Evolutionary conservation across 306 rosid genomes (phyloP).

Genomic region (Cucumis melo): DNA sequence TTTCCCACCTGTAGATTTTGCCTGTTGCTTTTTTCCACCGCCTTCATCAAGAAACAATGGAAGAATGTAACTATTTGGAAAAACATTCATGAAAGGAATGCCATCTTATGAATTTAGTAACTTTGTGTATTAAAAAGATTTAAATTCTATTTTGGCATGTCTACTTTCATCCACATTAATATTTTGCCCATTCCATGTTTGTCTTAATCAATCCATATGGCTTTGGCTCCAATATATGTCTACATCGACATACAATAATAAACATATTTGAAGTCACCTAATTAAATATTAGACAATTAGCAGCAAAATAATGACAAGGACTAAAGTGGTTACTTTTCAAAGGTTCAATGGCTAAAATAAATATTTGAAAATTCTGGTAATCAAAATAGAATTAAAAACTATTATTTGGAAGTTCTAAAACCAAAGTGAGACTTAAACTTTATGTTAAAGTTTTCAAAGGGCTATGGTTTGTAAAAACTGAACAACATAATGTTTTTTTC

Average conservation of each 20-base stretch:
- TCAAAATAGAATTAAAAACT: background rate
- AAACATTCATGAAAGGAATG: background rate
- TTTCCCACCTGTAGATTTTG: conserved; percentile 38
- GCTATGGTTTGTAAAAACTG: background rate
- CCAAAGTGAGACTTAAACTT: background rate
- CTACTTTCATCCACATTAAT: background rate
- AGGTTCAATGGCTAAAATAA: background rate
- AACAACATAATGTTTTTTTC: background rate
- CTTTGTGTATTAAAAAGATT: background rate
- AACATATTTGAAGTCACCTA: background rate
- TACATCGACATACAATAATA: background rate
- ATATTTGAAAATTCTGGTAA: background rate
- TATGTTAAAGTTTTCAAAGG: background rate
- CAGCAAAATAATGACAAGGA: background rate
- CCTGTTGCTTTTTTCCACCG: conserved; percentile 48
- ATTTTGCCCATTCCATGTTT: background rate
- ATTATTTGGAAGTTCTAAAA: background rate
- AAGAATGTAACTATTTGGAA: background rate
- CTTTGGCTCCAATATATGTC: background rate
- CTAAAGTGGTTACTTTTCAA: background rate
- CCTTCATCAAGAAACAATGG: conserved; percentile 34
- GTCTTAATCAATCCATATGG: background rate
- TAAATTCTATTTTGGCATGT: background rate
- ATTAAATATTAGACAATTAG: background rate
- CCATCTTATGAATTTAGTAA: background rate